Percentiles rank a stretch among this genome's conserved stretches.
Evolutionary conservation across 176 grass and related monocot genomes (phyloP).

Genomic region (Triticum timopheevii): DNA sequence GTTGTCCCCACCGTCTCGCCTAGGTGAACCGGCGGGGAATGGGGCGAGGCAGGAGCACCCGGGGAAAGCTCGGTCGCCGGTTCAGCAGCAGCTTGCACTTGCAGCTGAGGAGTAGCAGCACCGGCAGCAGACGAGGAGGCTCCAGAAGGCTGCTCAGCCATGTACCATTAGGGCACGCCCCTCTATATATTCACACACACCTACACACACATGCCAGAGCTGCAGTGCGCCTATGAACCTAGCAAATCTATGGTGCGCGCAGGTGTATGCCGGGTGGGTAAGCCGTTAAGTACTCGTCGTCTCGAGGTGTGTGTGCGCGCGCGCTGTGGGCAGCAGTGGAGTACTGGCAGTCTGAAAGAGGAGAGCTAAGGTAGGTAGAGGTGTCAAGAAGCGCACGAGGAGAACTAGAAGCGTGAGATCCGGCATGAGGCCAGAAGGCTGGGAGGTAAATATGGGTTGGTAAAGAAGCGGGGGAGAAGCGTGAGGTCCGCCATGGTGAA

Average conservation of each 20-base stretch:
- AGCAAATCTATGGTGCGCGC: conserved; percentile 34
- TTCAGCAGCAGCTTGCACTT: conserved; percentile 17
- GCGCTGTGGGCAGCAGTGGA: not conserved
- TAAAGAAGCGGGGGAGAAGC: conserved; percentile 54
- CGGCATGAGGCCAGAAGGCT: not conserved
- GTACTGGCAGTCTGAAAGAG: not conserved
- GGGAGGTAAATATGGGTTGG: conserved; percentile 49
- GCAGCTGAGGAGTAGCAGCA: not conserved
- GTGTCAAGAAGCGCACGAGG: conserved; percentile 28
- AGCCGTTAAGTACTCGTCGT: not conserved
- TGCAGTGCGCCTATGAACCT: conserved; percentile 35
- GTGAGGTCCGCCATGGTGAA: conserved; percentile 53
- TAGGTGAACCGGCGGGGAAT: not conserved
- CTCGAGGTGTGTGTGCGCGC: not conserved
- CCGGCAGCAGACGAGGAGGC: not conserved
- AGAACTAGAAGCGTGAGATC: not conserved
- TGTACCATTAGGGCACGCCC: conserved; percentile 50
- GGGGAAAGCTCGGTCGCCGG: not conserved
- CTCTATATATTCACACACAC: not conserved
- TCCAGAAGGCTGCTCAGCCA: conserved; percentile 36
- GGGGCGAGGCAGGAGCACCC: conserved; percentile 24
- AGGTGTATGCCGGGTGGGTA: not conserved
- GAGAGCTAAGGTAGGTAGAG: conserved; percentile 9
- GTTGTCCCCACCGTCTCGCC: not conserved
- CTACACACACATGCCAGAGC: conserved; percentile 3